Evolutionary conservation across 305 asterid species (phyloP), one percentile per base, ranked within the genome.

Genomic region (Rubia peregrina): DNA sequence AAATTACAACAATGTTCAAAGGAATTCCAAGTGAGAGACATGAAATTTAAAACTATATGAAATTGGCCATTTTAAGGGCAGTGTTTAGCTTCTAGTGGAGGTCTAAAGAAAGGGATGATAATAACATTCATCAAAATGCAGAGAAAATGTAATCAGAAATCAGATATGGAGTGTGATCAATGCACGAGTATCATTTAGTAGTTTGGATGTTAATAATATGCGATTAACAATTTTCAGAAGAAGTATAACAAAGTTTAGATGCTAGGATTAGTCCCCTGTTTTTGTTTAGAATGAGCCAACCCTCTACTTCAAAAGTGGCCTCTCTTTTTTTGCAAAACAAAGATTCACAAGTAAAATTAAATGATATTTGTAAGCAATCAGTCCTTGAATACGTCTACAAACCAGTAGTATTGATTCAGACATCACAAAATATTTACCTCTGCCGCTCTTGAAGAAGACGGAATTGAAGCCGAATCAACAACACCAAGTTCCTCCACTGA

Each of bases 371-470:
- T 30, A 14, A 36, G 24, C 38, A 48, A 62, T 62, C 67, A 36
- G 7, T 12, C 13, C 68, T 7, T 22, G 26, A 6, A 57, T 21
- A 26, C 9, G 43, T 21, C 33, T 3, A 53, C 5, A 38, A 55
- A 19, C 40, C 49, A 36, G 33, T 69, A 6, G 60, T n/a, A n/a
- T 12, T 30, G 9, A 49, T 48, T 26, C n/a, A 30, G 26, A 13
- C 13, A 57, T 69, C 38, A 26, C 56, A 40, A 21, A 62, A 56
- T 22, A 67, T 75, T 77, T 75, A 94, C 99, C 96, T 89, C 99
- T 11, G 84, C 75, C 36, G 79, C 85, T 75, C 85, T 86, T 61
- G 97, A 94, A 81, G 97, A 82, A 76, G 92, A 84, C 75, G 92
- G 96, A 65, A 88, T 53, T 70, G 91, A 82, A 40, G 86, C 82